A percentile compares a stretch with the other conserved stretches of the same genome.
Evolutionary conservation across 768 basidiomycete species (phyloP).

Genomic region (Scleroderma bovista): DNA sequence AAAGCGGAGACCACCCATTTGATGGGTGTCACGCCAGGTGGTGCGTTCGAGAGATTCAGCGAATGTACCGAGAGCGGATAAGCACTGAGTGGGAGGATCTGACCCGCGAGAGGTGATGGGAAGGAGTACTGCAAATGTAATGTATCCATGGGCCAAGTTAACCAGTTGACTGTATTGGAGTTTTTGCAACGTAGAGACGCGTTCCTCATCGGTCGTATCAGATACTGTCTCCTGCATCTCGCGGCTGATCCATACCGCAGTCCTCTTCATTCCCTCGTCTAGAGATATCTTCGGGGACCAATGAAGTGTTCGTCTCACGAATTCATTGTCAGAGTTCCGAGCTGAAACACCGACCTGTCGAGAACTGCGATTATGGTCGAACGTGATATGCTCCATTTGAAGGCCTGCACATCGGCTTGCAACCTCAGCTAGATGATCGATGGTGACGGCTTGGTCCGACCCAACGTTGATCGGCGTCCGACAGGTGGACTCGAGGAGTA

Average conservation of each 20-base stretch:
- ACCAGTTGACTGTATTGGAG: conserved; percentile 36
- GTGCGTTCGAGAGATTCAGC: conserved; percentile 40
- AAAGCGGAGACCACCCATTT: conserved; percentile 28
- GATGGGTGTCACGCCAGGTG: conserved; percentile 39
- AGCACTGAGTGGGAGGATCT: conserved; percentile 30
- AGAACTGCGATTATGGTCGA: conserved; percentile 17
- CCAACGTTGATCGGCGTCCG: conserved; percentile 44
- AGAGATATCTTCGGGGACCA: conserved; percentile 42
- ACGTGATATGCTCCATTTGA: conserved; percentile 20
- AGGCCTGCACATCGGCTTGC: conserved; percentile 33
- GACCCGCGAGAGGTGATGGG: conserved; percentile 52
- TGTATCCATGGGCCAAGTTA: conserved; percentile 27
- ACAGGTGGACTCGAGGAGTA: conserved; percentile 36
- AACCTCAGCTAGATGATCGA: conserved; percentile 37
- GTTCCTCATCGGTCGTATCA: conserved; percentile 4
- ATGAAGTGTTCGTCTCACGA: conserved; percentile 24
- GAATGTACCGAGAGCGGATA: conserved; percentile 38
- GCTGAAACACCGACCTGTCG: conserved; percentile 44
- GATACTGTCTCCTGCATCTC: conserved; percentile 28
- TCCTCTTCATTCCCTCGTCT: conserved; percentile 42
- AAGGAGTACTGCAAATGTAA: conserved; percentile 48
- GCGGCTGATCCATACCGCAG: conserved; percentile 42
- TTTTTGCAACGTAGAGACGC: conserved; percentile 12
- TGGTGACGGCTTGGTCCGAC: conserved; percentile 39
- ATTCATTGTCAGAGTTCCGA: conserved; percentile 47